Evolutionary conservation across 371 early-diverging fungal species (phyloP), one percentile per base, ranked within the genome.

Genomic region (Rhizomucor pusillus): DNA sequence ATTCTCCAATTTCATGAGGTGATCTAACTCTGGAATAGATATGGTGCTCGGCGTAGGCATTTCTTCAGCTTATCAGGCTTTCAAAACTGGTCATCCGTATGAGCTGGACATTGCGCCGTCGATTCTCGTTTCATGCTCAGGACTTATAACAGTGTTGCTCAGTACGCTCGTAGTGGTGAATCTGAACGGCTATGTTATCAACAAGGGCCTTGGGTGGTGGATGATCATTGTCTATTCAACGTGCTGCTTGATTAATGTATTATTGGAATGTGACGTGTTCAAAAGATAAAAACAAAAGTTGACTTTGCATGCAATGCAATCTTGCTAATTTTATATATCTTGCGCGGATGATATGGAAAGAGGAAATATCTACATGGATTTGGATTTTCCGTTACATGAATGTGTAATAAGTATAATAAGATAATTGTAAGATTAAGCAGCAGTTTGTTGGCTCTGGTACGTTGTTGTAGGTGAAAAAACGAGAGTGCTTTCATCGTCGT

Each of bases 41-140:
- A 77, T 90, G 62, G 74, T 90, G 23, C 65, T 91, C 3, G 90
- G 91, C n/a, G 68, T 91, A 7, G 91, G 91, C n/a, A 72, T 87
- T 1, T 84, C 87, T 46, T 82, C 85, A 12, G 67, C 73, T 0
- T 85, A 81, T 56, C 72, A 80, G 43, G 75, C 79, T 1, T 59
- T 71, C 59, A 60, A 59, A 22, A 74, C 74, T 1, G 73, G 71
- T 16, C 53, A 63, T 19, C 65, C 67, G 16, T 79, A 79, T 50
- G 51, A 60, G 19, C 43, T 88, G 12, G 66, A 75, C 25, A 60
- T 84, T 47, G 76, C 79, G 37, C 80, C 81, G 5, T 81, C 81
- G 6, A 71, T 88, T 22, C 44, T 86, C 13, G 67, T 84, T 16
- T 84, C 84, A 2, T 62, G 72, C 11, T 54, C 59, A 10, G 82